Base-by-base conservation (phyloP, 225 moss, liverwort and hornwort species). In the Bryum argenteum region DNA sequence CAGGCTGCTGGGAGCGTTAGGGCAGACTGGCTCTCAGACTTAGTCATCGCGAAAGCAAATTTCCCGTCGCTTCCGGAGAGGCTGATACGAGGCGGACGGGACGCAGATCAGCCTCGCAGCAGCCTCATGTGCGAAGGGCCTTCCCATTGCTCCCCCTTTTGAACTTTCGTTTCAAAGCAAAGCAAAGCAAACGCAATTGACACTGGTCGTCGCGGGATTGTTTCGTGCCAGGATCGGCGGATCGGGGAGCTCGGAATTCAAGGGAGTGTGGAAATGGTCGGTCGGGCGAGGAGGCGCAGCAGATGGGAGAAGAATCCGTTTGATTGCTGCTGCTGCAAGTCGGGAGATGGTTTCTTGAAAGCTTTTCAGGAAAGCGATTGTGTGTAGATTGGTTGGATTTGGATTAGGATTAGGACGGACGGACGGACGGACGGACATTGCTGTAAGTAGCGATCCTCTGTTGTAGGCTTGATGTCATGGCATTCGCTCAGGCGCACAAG, bases 401-500 rank as follows among this genome's bases (percentile, higher is more conserved):
- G 59, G 66, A 82, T 74, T 37, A 47, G 42, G 56, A 54, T 18
- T 26, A 26, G 26, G 37, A 33, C 24, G 77, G 66, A 71, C n/a
- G n/a, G n/a, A n/a, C n/a, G n/a, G n/a, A n/a, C n/a, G n/a, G n/a
- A n/a, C n/a, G n/a, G n/a, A n/a, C n/a, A n/a, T n/a, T n/a, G n/a
- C n/a, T n/a, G n/a, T n/a, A n/a, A n/a, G n/a, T n/a, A n/a, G n/a
- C n/a, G n/a, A n/a, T n/a, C n/a, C n/a, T n/a, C n/a, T n/a, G 16
- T 15, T 1, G 17, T 65, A 45, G 61, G 58, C n/a, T 61, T 68
- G 73, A 54, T 48, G 48, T 15, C 37, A 97, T 97, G 97, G 97
- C 97, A 87, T 97, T 97, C 82, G 90, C 94, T 23, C 89, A 94
- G 81, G 85, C 82, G 74, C 90, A 92, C 38, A 97, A 91, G 82